Percentiles rank a stretch among this genome's conserved stretches.
Conservation (phyloP, 306 rosid species). For the Gastrolobium villosum region DNA sequence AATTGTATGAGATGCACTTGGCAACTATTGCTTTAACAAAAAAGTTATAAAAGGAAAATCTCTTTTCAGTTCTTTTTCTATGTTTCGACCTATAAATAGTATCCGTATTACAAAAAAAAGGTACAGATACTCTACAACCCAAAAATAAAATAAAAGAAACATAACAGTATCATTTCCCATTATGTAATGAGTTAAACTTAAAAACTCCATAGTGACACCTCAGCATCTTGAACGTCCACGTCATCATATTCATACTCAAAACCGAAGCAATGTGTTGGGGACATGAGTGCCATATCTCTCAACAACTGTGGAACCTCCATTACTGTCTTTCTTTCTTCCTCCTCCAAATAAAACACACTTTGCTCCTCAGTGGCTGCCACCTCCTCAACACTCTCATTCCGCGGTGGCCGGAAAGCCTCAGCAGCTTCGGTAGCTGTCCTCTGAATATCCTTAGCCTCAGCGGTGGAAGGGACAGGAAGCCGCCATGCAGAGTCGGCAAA, state of each 20-base stretch:
- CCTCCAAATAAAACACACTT: conserved; percentile 54
- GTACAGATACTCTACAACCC: conserved; percentile 22
- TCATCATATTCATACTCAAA: conserved; percentile 49
- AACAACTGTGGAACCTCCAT: conserved; percentile 68
- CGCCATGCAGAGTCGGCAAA: conserved; percentile 81
- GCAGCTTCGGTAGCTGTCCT: conserved; percentile 73
- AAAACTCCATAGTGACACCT: conserved; percentile 80
- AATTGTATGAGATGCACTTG: neutral
- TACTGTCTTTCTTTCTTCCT: conserved; percentile 44
- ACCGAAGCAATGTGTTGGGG: conserved; percentile 62
- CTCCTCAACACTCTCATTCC: neutral
- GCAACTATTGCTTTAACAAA: neutral
- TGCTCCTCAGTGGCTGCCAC: neutral
- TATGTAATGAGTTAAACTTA: conserved; percentile 38
- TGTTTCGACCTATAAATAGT: conserved; percentile 10
- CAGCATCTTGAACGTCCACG: conserved; percentile 57
- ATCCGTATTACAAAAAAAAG: conserved; percentile 41
- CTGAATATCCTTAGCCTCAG: conserved; percentile 67
- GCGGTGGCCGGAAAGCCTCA: conserved; percentile 61
- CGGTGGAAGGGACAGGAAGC: conserved; percentile 61
- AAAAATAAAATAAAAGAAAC: neutral
- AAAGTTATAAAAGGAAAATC: neutral
- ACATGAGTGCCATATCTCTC: conserved; percentile 67
- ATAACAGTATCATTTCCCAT: too few species aligned
- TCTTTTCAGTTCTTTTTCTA: neutral